Conservation (phyloP, 495 filamentous ascomycete genomes). For the Talaromyces adpressus region DNA sequence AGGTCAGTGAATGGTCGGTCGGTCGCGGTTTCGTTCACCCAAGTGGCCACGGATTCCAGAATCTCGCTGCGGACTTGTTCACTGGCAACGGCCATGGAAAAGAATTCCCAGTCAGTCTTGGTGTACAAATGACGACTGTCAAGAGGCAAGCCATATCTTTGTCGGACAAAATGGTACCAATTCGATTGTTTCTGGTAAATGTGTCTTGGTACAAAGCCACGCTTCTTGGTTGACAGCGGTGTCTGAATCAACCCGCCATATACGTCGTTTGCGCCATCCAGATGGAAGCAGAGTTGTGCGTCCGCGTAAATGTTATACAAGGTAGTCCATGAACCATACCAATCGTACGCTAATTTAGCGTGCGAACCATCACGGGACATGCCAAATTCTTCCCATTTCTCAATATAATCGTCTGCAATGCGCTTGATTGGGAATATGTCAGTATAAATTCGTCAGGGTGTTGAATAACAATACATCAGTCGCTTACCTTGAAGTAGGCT, state of each 20-base stretch:
- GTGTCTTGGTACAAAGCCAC: conserved; percentile 57
- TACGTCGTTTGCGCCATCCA: conserved; percentile 35
- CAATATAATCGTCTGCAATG: conserved; percentile 69
- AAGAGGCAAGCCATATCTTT: conserved; percentile 76
- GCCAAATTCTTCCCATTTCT: conserved; percentile 75
- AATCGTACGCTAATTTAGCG: conserved; percentile 86
- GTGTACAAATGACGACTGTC: conserved; percentile 85
- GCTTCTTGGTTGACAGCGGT: conserved; percentile 27
- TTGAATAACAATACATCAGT: not conserved
- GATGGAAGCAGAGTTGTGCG: conserved; percentile 72
- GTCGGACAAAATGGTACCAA: conserved; percentile 81
- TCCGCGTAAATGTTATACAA: conserved; percentile 89
- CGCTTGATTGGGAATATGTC: conserved; percentile 26
- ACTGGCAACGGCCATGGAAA: conserved; percentile 70
- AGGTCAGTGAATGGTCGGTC: conserved; percentile 78
- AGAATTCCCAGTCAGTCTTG: conserved; percentile 93
- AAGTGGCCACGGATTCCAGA: conserved; percentile 66
- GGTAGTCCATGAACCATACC: conserved; percentile 94
- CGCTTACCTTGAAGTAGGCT: conserved; percentile 52
- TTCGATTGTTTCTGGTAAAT: conserved; percentile 78
- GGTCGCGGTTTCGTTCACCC: conserved; percentile 80
- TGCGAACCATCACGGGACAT: conserved; percentile 77
- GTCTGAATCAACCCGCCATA: conserved; percentile 24
- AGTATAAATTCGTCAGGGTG: not conserved
- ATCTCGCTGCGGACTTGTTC: conserved; percentile 62